Evolutionary conservation across 805 yeast species (phyloP), one percentile per base, ranked within the genome.

Genomic region (Cyberlindnera euphorbiae): DNA sequence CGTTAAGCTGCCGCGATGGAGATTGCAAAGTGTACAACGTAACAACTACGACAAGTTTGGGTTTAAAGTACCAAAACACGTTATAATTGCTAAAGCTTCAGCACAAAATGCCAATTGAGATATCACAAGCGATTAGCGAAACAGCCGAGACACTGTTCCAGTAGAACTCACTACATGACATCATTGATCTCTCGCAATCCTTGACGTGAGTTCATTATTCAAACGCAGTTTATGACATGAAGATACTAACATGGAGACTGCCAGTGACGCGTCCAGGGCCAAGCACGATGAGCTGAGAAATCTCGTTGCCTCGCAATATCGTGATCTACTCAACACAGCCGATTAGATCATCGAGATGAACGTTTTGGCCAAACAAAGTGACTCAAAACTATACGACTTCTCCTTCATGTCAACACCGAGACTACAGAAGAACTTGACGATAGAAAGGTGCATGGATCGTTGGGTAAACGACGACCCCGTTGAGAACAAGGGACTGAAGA

Each of bases 331-430:
- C 5, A 33, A 43, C 5, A 52, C 53, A 1, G 56, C 55, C n/a
- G 57, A 53, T 29, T 37, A 42, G 28, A 53, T 53, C 9, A 46
- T 49, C 8, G 41, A 37, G 7, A 52, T 52, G 53, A 41, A 52
- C 13, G 34, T 28, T 4, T n/a, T 47, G 2, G 39, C 51, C 6
- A 38, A 45, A 23, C 5, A 5, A 3, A 45, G 46, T 23, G 58
- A 53, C 39, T n/a, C 12, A 7, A 25, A 31, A 13, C 38, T 53
- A 5, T 53, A 53, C 22, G 43, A 44, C 2, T 26, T 53, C 19
- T 44, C 50, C 28, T 53, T 53, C 36, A 26, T 46, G 22, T 42
- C 42, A 13, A 36, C 24, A n/a, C 18, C 33, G 5, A 36, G 35
- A n/a, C 19, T 48, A n/a, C 17, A 29, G 11, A 46, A 41, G 17